Conservation (phyloP, 23 red algal species). For the Gracilaria caudata region DNA sequence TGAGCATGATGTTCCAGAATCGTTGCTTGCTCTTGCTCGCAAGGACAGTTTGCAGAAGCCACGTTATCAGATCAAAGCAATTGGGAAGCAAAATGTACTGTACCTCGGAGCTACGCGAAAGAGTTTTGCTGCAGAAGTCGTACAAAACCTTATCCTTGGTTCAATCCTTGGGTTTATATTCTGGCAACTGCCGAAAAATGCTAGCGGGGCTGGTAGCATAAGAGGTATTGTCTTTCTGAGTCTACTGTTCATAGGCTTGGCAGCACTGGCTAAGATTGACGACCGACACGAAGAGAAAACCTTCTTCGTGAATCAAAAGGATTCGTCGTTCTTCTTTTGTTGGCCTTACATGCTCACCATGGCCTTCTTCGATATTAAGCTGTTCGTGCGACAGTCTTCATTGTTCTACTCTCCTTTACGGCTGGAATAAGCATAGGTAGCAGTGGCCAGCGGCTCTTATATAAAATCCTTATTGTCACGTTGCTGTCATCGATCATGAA, state of each 20-base stretch:
- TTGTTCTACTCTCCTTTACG: constrained; percentile 60
- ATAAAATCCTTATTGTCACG: constrained; percentile 41
- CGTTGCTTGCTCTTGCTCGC: too few species aligned
- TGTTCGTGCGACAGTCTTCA: constrained; percentile 27
- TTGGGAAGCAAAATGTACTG: constrained; percentile 6
- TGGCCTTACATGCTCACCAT: constrained; percentile 62
- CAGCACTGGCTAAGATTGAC: constrained; percentile 34
- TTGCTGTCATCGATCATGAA: constrained; percentile 48
- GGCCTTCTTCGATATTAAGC: constrained; percentile 48
- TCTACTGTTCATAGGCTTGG: constrained; percentile 47
- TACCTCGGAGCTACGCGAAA: constrained; percentile 1
- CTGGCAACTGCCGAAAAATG: constrained; percentile 36
- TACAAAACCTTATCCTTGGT: constrained; percentile 69
- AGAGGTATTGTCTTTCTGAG: constrained; percentile 72
- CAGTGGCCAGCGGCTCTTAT: constrained; percentile 58
- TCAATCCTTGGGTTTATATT: constrained; percentile 76
- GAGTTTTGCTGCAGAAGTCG: constrained; percentile 38
- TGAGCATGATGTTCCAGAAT: too few species aligned
- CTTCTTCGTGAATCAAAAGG: constrained; percentile 75
- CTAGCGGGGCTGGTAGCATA: constrained; percentile 52
- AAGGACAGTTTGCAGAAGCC: constrained; percentile 40
- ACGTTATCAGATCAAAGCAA: constrained; percentile 43
- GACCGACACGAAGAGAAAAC: constrained; percentile 50
- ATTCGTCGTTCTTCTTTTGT: constrained; percentile 49
- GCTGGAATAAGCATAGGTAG: constrained; percentile 66